Evolutionary conservation across 805 yeast species (phyloP).

Genomic region (Kockiozyma suomiensis): DNA sequence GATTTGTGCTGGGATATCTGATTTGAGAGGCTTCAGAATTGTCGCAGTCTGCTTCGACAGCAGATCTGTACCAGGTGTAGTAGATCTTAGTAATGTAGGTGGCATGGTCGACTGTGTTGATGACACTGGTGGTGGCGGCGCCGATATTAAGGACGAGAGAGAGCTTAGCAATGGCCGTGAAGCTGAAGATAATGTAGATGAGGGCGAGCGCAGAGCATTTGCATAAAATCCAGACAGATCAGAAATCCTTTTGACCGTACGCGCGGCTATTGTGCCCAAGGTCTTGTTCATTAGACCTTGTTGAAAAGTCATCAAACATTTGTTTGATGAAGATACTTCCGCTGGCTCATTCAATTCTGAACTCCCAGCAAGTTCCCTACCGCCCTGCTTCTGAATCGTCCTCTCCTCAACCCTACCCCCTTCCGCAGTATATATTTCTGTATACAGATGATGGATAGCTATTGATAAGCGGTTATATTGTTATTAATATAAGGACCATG

Average conservation of each 20-base stretch:
- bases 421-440: too few species aligned
- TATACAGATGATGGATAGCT: too few species aligned
- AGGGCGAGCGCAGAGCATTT: background rate
- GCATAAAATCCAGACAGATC: background rate
- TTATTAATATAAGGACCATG: too few species aligned
- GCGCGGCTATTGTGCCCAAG: background rate
- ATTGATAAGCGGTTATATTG: too few species aligned
- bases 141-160: background rate
- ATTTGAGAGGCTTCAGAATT: background rate
- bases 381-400: too few species aligned
- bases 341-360: too few species aligned
- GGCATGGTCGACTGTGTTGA: background rate
- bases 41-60: background rate
- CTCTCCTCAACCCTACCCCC: too few species aligned
- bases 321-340: too few species aligned
- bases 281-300: background rate
- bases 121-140: slow-evolving; percentile 1
- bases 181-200: background rate
- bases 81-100: background rate
- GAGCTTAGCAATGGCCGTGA: background rate
- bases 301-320: too few species aligned
- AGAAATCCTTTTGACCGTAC: background rate
- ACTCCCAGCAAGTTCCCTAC: background rate
- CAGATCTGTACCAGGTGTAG: background rate
- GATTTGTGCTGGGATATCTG: slow-evolving; percentile 8